Base-by-base conservation (phyloP, 768 basidiomycete genomes). In the Tylopilus felleus region DNA sequence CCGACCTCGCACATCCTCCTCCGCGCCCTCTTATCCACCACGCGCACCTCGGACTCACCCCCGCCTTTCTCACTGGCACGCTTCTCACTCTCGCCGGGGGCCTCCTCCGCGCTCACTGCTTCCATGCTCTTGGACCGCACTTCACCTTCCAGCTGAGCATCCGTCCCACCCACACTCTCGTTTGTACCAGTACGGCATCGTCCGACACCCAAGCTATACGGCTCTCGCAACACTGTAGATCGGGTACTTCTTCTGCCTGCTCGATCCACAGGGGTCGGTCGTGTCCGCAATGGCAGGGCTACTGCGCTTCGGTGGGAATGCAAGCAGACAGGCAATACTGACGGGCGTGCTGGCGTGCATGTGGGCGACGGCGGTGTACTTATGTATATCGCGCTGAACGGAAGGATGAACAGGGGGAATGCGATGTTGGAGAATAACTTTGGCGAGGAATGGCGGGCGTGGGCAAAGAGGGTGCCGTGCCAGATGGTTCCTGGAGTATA, bases 141-240 rank as follows among this genome's bases (percentile, higher is more conserved):
- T 71, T 66, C 38, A 69, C 65, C 7, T 66, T 67, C 22, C 55
- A 66, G n/a, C 58, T 69, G 12, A 47, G 56, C 35, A 52, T 65
- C 36, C 58, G 55, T 2, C 50, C 49, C 3, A 13, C 49, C 7
- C 67, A 59, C 16, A 23, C 46, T 25, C 63, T 72, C 49, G 54
- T 72, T 33, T 1, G 58, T 49, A 9, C n/a, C n/a, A n/a, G n/a
- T 69, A 72, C 52, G 8, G 55, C 9, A 16, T 63, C 51, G 62
- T 71, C 7, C 65, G 69, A 1, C 70, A 72, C 50, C 71, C 71
- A 10, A 62, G 63, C 25, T 71, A 72, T 36, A 65, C 65, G 1
- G 67, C 38, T 7, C 16, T 5, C 0, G 0, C 49, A 1, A 8
- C 9, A 4, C 6, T 47, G 16, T 12, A 8, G 3, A 2, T 53